A percentile compares a stretch with the other conserved stretches of the same genome.
Evolutionary conservation across 1,284 basidiomycete species (phyloP).

Genomic region (Cystobasidium slooffiae): DNA sequence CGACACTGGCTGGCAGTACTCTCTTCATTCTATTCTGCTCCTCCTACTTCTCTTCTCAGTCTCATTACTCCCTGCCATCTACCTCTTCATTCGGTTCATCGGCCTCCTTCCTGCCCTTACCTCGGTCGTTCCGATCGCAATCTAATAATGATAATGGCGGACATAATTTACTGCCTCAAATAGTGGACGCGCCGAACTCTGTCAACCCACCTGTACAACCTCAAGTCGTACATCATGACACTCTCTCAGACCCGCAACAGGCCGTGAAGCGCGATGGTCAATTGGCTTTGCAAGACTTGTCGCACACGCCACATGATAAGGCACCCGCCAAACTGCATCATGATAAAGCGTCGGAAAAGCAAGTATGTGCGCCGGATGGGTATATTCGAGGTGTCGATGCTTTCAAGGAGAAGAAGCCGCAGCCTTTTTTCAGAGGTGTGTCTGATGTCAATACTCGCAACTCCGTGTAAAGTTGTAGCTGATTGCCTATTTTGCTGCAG

Average conservation of each 20-base stretch:
- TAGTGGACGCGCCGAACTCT: neutral
- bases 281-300: neutral
- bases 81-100: neutral
- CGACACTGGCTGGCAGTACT: neutral
- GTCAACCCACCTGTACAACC: neutral
- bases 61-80: neutral
- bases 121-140: neutral
- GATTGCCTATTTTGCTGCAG: neutral
- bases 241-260: neutral
- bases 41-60: neutral
- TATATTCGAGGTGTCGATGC: conserved; percentile 21
- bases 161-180: neutral
- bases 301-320: neutral
- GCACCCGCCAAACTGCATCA: neutral
- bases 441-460: neutral
- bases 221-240: neutral
- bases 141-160: neutral
- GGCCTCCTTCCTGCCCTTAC: neutral
- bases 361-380: conserved; percentile 20
- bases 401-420: conserved; percentile 1
- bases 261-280: neutral
- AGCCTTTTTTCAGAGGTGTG: conserved; percentile 19
- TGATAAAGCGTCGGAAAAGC: neutral
- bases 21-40: conserved; percentile 6
- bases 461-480: neutral